Percentiles rank a stretch among this genome's conserved stretches.
Evolutionary conservation across 1,139 yeast species (phyloP).

Genomic region (Hyphopichia wangnamkhiaoensis): DNA sequence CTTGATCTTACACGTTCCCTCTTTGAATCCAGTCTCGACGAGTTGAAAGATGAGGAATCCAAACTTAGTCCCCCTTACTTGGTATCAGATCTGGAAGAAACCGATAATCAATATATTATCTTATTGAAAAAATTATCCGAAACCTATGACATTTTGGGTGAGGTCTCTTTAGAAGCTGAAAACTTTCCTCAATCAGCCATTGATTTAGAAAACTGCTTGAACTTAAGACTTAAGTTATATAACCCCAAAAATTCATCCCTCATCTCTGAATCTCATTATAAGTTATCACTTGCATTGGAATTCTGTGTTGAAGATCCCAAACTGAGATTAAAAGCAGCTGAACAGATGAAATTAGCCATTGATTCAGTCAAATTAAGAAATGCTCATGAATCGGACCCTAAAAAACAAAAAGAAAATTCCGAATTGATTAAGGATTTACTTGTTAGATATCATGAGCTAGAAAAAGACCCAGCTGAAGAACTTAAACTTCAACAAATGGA

Average conservation of each 20-base stretch:
- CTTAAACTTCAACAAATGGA: slow-evolving; percentile 57
- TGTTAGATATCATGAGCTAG: slow-evolving; percentile 53
- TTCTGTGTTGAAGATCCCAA: slow-evolving; percentile 57
- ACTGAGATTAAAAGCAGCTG: slow-evolving; percentile 53
- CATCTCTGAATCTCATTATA: slow-evolving; percentile 79
- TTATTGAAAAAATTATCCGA: slow-evolving; percentile 64
- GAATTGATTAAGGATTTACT: slow-evolving; percentile 57
- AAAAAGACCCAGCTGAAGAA: slow-evolving; percentile 52
- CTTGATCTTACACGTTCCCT: slow-evolving; percentile 73
- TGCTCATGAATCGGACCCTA: slow-evolving; percentile 26
- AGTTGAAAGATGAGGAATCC: slow-evolving; percentile 14
- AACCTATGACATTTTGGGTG: slow-evolving; percentile 80
- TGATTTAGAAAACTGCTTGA: slow-evolving; percentile 62
- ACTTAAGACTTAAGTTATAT: slow-evolving; percentile 57
- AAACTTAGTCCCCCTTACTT: slow-evolving; percentile 33
- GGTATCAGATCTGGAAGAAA: slow-evolving; percentile 31
- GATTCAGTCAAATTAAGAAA: slow-evolving; percentile 54
- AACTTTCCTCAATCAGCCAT: slow-evolving; percentile 74
- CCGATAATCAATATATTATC: slow-evolving; percentile 33
- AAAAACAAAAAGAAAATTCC: slow-evolving; percentile 43
- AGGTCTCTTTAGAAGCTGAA: slow-evolving; percentile 83
- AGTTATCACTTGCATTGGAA: slow-evolving; percentile 78
- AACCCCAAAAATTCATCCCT: slow-evolving; percentile 51
- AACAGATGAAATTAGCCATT: slow-evolving; percentile 61
- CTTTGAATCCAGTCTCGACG: slow-evolving; percentile 49